Percentiles rank a stretch among this genome's conserved stretches.
These are phyloP conservation scores for Phoenix roebelenii DNA, from an alignment of 176 grass and related monocot genomes.

Conservation along the genomic window DNA sequence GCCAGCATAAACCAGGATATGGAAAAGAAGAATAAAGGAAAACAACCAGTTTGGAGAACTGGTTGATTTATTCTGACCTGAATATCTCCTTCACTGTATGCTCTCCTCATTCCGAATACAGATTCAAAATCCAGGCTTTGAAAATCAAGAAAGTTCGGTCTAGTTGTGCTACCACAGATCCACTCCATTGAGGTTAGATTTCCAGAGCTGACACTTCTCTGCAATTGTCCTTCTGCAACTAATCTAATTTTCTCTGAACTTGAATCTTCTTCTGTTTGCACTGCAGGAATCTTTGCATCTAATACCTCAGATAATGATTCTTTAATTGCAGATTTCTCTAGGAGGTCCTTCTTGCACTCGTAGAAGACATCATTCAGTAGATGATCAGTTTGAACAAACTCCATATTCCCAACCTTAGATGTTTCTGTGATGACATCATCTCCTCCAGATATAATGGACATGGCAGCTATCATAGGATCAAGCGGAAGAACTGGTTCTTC, in stretches of 20 bases:
- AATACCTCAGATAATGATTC: too few relatives aligned
- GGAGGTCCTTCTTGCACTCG: conserved; percentile 65
- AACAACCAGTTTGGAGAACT: too few relatives aligned
- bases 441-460: conserved; percentile 62
- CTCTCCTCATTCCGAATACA: conserved; percentile 74
- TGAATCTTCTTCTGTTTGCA: conserved; percentile 49
- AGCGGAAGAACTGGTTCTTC: conserved; percentile 49
- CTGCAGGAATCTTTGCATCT: conserved; percentile 78
- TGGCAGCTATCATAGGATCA: conserved; percentile 48
- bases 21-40: too few relatives aligned
- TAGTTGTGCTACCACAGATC: conserved; percentile 32
- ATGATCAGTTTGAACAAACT: conserved; percentile 44
- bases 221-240: conserved; percentile 49
- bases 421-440: conserved; percentile 45
- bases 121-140: conserved; percentile 71
- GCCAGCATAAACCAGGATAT: too few relatives aligned
- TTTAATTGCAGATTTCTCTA: too few relatives aligned
- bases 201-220: conserved; percentile 82
- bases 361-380: conserved; percentile 62
- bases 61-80: conserved; percentile 33
- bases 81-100: conserved; percentile 95
- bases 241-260: conserved; percentile 19
- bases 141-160: conserved; percentile 81
- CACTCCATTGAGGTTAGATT: conserved; percentile 64
- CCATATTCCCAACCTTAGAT: conserved; percentile 31